phyloP scores from a whole-genome alignment of 2,329 filamentous ascomycete genomes.

The Cytospora leucostoma region DNA sequence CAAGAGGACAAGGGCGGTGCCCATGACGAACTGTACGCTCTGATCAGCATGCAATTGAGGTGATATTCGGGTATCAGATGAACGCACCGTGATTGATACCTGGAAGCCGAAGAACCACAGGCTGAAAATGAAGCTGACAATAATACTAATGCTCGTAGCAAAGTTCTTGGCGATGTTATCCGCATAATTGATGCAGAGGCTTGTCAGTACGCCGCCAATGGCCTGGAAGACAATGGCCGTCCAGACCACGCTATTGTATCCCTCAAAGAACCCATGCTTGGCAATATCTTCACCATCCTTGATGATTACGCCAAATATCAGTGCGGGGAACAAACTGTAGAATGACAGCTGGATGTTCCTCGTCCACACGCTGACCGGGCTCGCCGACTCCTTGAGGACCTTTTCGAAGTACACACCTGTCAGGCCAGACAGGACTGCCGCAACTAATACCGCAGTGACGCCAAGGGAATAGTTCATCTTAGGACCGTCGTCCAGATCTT shows the following conservation, averaged over 20 bases:
- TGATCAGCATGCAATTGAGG: constrained; percentile 21
- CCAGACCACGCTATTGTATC: constrained; percentile 94
- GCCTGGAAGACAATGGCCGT: constrained; percentile 80
- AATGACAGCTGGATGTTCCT: constrained; percentile 93
- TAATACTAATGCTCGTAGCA: constrained; percentile 87
- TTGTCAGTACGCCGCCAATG: constrained; percentile 79
- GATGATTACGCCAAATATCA: constrained; percentile 83
- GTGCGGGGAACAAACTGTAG: constrained; percentile 87
- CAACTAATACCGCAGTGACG: constrained; percentile 73
- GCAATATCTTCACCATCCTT: constrained; percentile 84
- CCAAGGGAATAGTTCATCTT: constrained; percentile 79
- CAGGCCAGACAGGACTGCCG: constrained; percentile 78
- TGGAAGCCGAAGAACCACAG: constrained; percentile 82
- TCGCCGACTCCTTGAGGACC: constrained; percentile 81
- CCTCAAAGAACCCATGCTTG: constrained; percentile 86
- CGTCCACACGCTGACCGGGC: constrained; percentile 81
- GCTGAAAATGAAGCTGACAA: constrained; percentile 83
- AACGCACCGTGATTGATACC: constrained; percentile 70
- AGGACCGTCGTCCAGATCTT: constrained; percentile 55
- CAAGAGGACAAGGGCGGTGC: constrained; percentile 74
- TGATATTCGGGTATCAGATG: constrained; percentile 6
- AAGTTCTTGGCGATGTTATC: constrained; percentile 95
- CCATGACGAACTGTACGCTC: constrained; percentile 70
- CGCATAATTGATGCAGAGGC: constrained; percentile 77
- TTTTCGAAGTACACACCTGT: constrained; percentile 90